Evolutionary conservation across 1,139 yeast genomes (phyloP), one percentile per base, ranked within the genome.

Genomic region (Geotrichum siamense): DNA sequence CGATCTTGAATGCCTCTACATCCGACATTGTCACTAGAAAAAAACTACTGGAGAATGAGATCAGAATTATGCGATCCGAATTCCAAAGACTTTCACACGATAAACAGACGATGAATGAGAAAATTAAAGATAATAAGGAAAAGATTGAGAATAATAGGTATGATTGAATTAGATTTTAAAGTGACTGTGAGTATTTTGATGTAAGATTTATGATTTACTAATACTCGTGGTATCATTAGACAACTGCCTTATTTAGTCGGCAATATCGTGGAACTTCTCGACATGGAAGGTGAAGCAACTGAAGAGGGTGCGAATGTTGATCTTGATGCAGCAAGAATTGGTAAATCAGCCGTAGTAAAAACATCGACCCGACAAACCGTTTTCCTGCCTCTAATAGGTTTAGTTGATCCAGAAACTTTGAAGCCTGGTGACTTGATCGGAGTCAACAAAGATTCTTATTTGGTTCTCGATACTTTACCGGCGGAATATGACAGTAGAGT

Each of bases 291-390:
- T 53, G 96, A 85, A 55, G 85, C 89, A 10, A 71, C 74, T 26
- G 91, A 84, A 53, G 96, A 91, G 63, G 98, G 97, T 27, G 96
- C 97, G 45, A 91, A 89, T 60, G 84, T 87, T 41, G 97, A 93
- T 63, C 71, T 85, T 54, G 96, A 93, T 59, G 87, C 96, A 44
- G 77, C 94, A 10, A 78, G 96, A 53, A 76, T 79, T 35, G 98
- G 98, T n/a, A 87, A 91, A 65, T 86, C 95, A 10, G 99, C 99
- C 0, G 98, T 93, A 25, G 85, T 93, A 54, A 91, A 93, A 68
- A 93, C 99, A 0, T 85, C 96, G 1, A 91, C 98, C 2, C 77
- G 99, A 60, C 99, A 93, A 62, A 93, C 99, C 6, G 94, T 93
- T 37, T 93, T 91, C 58, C 71, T 93, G 59, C 99, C 99, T 34